Evolutionary conservation across 2,329 filamentous ascomycete species (phyloP).

Genomic region (Nakataea oryzae): DNA sequence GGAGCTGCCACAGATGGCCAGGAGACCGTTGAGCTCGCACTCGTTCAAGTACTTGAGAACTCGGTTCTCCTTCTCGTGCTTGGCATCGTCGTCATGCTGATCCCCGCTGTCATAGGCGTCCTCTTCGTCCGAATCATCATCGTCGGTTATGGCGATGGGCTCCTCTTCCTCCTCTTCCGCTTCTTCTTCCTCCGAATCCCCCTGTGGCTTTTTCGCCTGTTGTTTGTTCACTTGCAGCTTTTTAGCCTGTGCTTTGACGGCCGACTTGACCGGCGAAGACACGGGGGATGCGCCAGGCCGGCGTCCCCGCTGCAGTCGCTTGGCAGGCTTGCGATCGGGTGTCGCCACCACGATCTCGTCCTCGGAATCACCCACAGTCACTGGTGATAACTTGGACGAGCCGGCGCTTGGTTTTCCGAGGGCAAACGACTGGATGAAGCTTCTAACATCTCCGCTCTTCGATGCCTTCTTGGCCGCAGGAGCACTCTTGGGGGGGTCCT

Average conservation of each 20-base stretch:
- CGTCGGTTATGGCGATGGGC: slow-evolving; percentile 18
- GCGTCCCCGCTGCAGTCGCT: slow-evolving; percentile 17
- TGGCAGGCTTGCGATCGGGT: background rate
- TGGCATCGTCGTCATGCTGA: slow-evolving; percentile 26
- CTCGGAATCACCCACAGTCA: background rate
- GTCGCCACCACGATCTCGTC: background rate
- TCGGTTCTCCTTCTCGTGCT: slow-evolving; percentile 25
- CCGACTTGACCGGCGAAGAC: background rate
- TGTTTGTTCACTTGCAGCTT: background rate
- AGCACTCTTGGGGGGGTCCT: background rate
- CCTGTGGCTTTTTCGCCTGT: background rate
- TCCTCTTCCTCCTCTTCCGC: slow-evolving; percentile 9
- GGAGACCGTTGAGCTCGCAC: slow-evolving; percentile 63
- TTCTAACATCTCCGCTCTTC: background rate
- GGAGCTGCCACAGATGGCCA: slow-evolving; percentile 61
- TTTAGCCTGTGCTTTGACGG: background rate
- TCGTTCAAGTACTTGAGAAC: slow-evolving; percentile 78
- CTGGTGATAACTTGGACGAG: background rate
- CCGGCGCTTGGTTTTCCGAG: slow-evolving; percentile 1
- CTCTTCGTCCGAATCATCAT: slow-evolving; percentile 19
- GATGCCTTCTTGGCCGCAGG: background rate
- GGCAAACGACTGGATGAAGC: slow-evolving; percentile 9
- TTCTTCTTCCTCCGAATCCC: background rate
- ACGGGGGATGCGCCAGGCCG: slow-evolving; percentile 4
- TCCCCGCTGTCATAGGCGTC: slow-evolving; percentile 6